Evolutionary conservation across 2,329 filamentous ascomycete genomes (phyloP), one percentile per base, ranked within the genome.

Genomic region (Trichoderma endophyticum): DNA sequence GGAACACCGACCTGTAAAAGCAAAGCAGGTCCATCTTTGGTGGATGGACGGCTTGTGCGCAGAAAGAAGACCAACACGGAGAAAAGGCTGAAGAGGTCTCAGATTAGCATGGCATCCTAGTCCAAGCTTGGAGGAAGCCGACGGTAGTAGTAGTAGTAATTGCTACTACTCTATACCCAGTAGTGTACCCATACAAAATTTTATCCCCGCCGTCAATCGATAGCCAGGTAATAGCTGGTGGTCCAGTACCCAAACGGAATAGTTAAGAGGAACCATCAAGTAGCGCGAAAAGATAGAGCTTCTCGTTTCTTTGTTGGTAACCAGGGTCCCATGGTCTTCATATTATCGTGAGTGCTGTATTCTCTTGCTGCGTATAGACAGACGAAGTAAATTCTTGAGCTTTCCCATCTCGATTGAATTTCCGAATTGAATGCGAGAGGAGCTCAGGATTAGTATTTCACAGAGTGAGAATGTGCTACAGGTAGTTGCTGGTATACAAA

Each of bases 151-250:
- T 24, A 64, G 61, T 32, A 51, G 61, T 36, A 51, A 26, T 2
- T 32, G 4, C n/a, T 54, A 54, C n/a, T 54, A 54, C 21, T 54
- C 43, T 51, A 6, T 28, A 15, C 34, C 34, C 6, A 15, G 61
- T 48, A 64, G 18, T 24, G 24, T 32, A 65, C 18, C 62, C 4
- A 34, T 39, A 15, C 30, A 12, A 54, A 57, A 39, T 36, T 34
- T 14, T 36, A 36, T 54, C 28, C 24, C 57, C 67, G 60, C 67
- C 32, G 56, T 62, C 43, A 62, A 62, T 68, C 65, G 56, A 68
- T 70, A 70, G 67, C 67, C 67, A 59, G 54, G 21, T 36, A 18
- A 62, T 70, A 36, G 67, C 14, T 18, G 60, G 30, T 34, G 34
- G 32, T 21, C 39, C 57, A 61, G 36, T 51, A 24, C 36, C 24